Conservation (phyloP, 345 rosid species). For the Lumnitzera racemosa region DNA sequence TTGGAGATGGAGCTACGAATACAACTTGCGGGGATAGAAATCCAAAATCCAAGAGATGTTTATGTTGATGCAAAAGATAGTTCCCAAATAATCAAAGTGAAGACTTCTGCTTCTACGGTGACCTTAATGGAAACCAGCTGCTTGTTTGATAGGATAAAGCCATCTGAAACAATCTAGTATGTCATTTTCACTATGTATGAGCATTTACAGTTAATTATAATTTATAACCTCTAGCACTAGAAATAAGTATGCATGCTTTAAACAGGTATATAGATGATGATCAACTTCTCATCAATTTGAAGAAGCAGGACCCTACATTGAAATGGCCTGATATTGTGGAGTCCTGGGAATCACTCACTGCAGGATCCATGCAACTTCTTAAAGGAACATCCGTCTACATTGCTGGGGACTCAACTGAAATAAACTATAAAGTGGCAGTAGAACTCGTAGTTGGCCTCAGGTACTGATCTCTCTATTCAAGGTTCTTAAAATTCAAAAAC, state of each 20-base stretch:
- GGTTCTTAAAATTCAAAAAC: not conserved
- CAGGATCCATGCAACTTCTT: constrained; percentile 67
- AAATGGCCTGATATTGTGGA: constrained; percentile 91
- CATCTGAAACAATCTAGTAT: constrained; percentile 83
- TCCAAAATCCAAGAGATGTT: constrained; percentile 47
- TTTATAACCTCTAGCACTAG: not conserved
- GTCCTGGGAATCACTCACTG: constrained; percentile 83
- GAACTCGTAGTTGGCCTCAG: constrained; percentile 83
- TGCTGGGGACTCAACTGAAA: constrained; percentile 67
- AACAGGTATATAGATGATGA: constrained; percentile 78
- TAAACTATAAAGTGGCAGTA: constrained; percentile 67
- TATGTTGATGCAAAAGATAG: constrained; percentile 72
- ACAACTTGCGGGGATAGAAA: constrained; percentile 33
- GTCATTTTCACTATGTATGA: constrained; percentile 13
- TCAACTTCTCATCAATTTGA: constrained; percentile 73
- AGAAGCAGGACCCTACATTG: constrained; percentile 71
- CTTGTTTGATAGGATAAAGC: constrained; percentile 63
- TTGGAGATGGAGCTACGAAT: constrained; percentile 74
- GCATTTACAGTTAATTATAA: not conserved
- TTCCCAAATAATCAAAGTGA: constrained; percentile 43
- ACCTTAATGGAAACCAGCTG: constrained; percentile 60
- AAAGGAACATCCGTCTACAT: constrained; percentile 75
- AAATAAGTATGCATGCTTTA: constrained; percentile 9
- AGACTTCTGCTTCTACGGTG: constrained; percentile 30
- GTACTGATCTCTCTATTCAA: constrained; percentile 25